phyloP scores from a whole-genome alignment of 2,329 filamentous ascomycete species.

The Arachnomyces sp. region DNA sequence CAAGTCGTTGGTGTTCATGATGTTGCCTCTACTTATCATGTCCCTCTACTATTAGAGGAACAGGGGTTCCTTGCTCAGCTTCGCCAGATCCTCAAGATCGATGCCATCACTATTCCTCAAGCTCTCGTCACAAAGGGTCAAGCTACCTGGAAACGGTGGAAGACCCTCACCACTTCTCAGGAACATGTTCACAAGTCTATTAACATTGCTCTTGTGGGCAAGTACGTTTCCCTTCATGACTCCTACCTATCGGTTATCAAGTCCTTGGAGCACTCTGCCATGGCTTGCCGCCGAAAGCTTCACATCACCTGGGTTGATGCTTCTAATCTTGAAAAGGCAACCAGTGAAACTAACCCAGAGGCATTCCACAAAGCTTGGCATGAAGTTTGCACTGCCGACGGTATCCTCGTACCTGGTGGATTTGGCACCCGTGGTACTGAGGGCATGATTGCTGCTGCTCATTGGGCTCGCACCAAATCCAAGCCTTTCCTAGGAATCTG shows the following conservation, averaged over 20 bases:
- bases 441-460: slow-evolving; percentile 83
- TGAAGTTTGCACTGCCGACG: slow-evolving; percentile 59
- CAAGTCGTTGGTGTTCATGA: slow-evolving; percentile 85
- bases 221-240: slow-evolving; percentile 80
- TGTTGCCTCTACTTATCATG: slow-evolving; percentile 86
- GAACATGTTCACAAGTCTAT: slow-evolving; percentile 62
- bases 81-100: slow-evolving; percentile 57
- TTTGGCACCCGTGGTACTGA: slow-evolving; percentile 77
- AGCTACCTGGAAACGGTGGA: slow-evolving; percentile 73
- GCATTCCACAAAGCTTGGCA: slow-evolving; percentile 84
- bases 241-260: slow-evolving; percentile 80
- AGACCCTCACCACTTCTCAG: slow-evolving; percentile 59
- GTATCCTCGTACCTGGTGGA: slow-evolving; percentile 51
- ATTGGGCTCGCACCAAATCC: slow-evolving; percentile 76
- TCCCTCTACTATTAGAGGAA: slow-evolving; percentile 81
- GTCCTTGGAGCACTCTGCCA: slow-evolving; percentile 81
- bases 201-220: slow-evolving; percentile 80
- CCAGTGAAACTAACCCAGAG: slow-evolving; percentile 55
- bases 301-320: slow-evolving; percentile 80
- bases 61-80: slow-evolving; percentile 69
- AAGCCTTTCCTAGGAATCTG: slow-evolving; percentile 84
- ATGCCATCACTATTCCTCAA: slow-evolving; percentile 47
- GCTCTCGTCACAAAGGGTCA: slow-evolving; percentile 55
- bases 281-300: slow-evolving; percentile 74
- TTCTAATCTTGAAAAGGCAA: slow-evolving; percentile 67